phyloP scores from a whole-genome alignment of 2,329 filamentous ascomycete genomes.

The Fusarium pseudograminearum region DNA sequence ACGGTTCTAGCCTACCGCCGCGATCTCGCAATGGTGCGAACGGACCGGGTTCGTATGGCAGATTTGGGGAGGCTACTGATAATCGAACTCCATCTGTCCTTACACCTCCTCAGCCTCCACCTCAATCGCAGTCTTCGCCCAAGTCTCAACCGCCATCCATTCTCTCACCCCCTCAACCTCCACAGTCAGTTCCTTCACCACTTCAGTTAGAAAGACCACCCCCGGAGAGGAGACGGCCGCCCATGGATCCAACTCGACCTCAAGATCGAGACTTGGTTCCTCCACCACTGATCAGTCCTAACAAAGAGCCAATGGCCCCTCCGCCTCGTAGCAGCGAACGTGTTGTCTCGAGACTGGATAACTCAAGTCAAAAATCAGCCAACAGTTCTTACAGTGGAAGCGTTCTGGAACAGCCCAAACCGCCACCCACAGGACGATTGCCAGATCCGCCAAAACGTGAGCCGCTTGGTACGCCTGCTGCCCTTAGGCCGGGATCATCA shows the following conservation, averaged over 20 bases:
- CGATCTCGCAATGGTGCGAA: conserved; percentile 65
- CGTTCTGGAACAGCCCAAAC: conserved; percentile 52
- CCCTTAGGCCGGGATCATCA: conserved; percentile 31
- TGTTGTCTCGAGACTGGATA: conserved; percentile 61
- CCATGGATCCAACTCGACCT: conserved; percentile 71
- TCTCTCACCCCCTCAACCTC: conserved; percentile 41
- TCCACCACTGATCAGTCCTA: conserved; percentile 67
- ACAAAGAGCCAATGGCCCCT: conserved; percentile 60
- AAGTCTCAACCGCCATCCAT: conserved; percentile 42
- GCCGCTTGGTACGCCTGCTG: conserved; percentile 31
- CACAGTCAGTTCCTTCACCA: conserved; percentile 43
- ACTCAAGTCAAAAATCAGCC: conserved; percentile 48
- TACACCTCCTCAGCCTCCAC: conserved; percentile 43
- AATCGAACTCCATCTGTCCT: conserved; percentile 36
- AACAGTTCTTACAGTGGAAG: conserved; percentile 49
- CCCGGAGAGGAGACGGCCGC: conserved; percentile 74
- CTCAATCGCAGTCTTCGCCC: conserved; percentile 43
- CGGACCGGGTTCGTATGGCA: conserved; percentile 55
- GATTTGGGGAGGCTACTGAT: conserved; percentile 53
- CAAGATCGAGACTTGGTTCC: conserved; percentile 68
- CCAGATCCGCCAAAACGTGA: conserved; percentile 39
- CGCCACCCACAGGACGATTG: conserved; percentile 35
- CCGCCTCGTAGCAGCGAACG: conserved; percentile 65
- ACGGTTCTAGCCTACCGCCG: conserved; percentile 62
- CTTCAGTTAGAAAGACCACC: conserved; percentile 59